Evolutionary conservation across 2,329 filamentous ascomycete genomes (phyloP).

Genomic region (Hyphodiscus sp.): DNA sequence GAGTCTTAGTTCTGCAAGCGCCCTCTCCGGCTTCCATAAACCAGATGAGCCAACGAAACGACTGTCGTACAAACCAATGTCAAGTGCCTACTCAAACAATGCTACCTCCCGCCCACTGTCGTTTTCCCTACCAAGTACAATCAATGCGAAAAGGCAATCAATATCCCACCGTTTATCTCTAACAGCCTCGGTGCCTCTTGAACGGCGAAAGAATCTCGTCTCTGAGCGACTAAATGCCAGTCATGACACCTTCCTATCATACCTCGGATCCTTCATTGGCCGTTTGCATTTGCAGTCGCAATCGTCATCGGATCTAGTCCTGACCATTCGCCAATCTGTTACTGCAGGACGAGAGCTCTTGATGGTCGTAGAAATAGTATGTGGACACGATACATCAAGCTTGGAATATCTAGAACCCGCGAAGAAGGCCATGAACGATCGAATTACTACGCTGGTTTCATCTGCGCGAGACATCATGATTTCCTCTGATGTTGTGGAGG

Average conservation of each 20-base stretch:
- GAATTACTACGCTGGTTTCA: constrained; percentile 72
- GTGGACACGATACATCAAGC: constrained; percentile 65
- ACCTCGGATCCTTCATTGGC: constrained; percentile 89
- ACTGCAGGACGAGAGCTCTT: constrained; percentile 74
- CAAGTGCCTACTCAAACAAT: constrained; percentile 16
- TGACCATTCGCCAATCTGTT: constrained; percentile 78
- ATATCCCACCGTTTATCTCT: constrained; percentile 69
- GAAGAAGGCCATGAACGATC: constrained; percentile 70
- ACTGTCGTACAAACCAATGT: constrained; percentile 26
- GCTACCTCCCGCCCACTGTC: constrained; percentile 23
- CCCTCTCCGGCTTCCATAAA: constrained; percentile 18
- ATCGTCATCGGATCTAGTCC: constrained; percentile 73
- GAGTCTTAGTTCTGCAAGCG: constrained; percentile 26
- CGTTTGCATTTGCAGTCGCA: constrained; percentile 86
- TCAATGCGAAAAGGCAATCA: constrained; percentile 25
- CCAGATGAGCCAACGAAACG: constrained; percentile 26
- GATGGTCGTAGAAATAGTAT: constrained; percentile 74
- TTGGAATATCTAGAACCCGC: constrained; percentile 61
- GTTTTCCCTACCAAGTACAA: constrained; percentile 16
- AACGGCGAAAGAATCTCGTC: constrained; percentile 65
- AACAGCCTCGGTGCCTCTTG: constrained; percentile 57
- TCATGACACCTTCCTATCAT: constrained; percentile 84
- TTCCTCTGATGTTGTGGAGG: constrained; percentile 58
- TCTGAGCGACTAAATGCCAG: constrained; percentile 74
- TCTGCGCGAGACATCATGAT: constrained; percentile 75